Conservation (phyloP, 495 filamentous ascomycete genomes). For the Xylaria intraflava region DNA sequence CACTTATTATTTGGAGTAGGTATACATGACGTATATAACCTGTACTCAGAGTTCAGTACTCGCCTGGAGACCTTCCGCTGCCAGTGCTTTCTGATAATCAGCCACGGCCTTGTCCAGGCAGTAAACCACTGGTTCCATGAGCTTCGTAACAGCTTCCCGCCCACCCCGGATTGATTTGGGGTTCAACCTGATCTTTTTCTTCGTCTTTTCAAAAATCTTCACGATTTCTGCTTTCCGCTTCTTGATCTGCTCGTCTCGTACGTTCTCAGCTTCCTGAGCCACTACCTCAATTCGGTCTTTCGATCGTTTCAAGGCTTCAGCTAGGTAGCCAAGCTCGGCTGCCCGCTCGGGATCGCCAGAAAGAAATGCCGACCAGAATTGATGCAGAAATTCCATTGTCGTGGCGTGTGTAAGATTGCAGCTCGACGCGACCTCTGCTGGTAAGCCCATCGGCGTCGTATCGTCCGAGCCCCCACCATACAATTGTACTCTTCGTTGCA, state of each 20-base stretch:
- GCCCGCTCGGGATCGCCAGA: conserved; percentile 76
- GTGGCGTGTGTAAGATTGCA: conserved; percentile 84
- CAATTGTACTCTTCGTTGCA: conserved; percentile 47
- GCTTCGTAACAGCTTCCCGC: conserved; percentile 61
- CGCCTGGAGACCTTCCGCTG: conserved; percentile 46
- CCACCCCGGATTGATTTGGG: conserved; percentile 64
- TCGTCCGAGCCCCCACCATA: conserved; percentile 38
- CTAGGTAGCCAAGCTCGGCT: conserved; percentile 64
- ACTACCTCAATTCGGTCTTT: conserved; percentile 77
- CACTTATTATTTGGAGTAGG: neutral
- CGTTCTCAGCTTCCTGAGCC: conserved; percentile 68
- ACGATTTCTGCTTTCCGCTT: conserved; percentile 62
- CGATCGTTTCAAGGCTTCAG: conserved; percentile 68
- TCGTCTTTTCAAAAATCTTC: conserved; percentile 61
- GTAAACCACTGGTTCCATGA: conserved; percentile 63
- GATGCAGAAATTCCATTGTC: conserved; percentile 86
- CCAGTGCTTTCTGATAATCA: conserved; percentile 59
- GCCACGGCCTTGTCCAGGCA: conserved; percentile 58
- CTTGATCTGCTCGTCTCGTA: conserved; percentile 55
- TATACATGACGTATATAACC: neutral
- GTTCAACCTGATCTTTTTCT: conserved; percentile 60
- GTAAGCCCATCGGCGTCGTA: conserved; percentile 55
- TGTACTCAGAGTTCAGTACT: conserved; percentile 19
- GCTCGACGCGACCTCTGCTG: conserved; percentile 58
- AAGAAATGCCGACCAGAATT: conserved; percentile 87